phyloP scores from a whole-genome alignment of 176 grass and related monocot genomes.

The Ananas comosus region DNA sequence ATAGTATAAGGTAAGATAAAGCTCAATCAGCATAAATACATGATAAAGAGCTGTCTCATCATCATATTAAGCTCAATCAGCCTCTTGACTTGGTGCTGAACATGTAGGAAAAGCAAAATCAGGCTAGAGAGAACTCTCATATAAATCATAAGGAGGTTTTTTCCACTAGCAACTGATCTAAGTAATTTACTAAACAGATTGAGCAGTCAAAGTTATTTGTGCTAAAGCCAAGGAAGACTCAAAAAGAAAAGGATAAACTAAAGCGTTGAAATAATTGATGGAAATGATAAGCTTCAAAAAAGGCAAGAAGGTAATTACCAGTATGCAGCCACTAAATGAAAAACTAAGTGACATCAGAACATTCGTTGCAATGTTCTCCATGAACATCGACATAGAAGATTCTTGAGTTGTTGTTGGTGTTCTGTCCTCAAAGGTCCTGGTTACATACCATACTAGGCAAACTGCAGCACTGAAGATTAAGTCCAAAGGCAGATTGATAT shows the following conservation, averaged over 20 bases:
- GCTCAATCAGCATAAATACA: not conserved
- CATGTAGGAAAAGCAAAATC: not conserved
- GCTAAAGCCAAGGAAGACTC: not conserved
- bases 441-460: conserved; percentile 81
- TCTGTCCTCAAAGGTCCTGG: conserved; percentile 23
- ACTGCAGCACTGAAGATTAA: conserved; percentile 55
- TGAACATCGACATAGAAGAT: conserved; percentile 37
- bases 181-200: not conserved
- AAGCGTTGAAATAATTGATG: not conserved
- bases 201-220: too few relatives aligned
- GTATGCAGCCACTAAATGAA: conserved; percentile 78
- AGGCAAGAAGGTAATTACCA: conserved; percentile 42
- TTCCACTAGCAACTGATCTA: not conserved
- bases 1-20: not conserved
- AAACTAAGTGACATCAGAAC: conserved; percentile 91
- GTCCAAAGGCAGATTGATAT: conserved; percentile 70
- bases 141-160: not conserved
- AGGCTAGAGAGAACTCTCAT: not conserved
- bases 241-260: not conserved
- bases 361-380: conserved; percentile 71
- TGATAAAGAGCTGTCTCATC: not conserved
- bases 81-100: not conserved
- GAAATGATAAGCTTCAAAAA: conserved; percentile 1
- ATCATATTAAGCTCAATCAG: not conserved
- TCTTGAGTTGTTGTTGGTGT: conserved; percentile 23